Conservation (phyloP, 2,329 filamentous ascomycete species). For the Didymella lethalis region DNA sequence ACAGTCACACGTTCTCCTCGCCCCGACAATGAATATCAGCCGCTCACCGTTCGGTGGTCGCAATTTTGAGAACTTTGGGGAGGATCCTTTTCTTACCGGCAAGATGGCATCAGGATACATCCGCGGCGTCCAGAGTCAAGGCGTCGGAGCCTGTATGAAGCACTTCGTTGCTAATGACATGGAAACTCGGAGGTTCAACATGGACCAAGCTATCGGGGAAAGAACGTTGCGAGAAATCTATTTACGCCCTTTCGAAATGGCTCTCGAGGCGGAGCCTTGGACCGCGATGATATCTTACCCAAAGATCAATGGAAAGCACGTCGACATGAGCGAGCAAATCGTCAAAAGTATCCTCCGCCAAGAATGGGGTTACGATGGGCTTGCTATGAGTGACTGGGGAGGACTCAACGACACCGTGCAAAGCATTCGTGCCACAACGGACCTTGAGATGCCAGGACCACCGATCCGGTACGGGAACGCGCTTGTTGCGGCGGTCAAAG, state of each 20-base stretch:
- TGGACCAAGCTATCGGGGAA: background rate
- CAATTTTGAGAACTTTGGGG: background rate
- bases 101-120: background rate
- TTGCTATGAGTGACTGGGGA: background rate
- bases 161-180: background rate
- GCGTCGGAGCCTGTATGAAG: background rate
- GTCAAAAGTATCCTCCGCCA: background rate
- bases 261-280: too few species aligned
- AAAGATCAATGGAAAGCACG: background rate
- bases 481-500: background rate
- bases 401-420: too few species aligned
- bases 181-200: background rate
- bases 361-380: background rate
- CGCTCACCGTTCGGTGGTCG: background rate
- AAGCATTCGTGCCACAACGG: too few species aligned
- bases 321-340: background rate
- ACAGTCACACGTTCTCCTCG: background rate
- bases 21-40: background rate
- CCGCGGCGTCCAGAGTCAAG: background rate
- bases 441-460: conserved; percentile 43
- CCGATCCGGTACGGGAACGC: background rate
- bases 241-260: background rate
- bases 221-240: background rate
- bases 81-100: background rate
- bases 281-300: background rate